Conservation (phyloP, 805 yeast species). For the Grigorovia humatica region DNA sequence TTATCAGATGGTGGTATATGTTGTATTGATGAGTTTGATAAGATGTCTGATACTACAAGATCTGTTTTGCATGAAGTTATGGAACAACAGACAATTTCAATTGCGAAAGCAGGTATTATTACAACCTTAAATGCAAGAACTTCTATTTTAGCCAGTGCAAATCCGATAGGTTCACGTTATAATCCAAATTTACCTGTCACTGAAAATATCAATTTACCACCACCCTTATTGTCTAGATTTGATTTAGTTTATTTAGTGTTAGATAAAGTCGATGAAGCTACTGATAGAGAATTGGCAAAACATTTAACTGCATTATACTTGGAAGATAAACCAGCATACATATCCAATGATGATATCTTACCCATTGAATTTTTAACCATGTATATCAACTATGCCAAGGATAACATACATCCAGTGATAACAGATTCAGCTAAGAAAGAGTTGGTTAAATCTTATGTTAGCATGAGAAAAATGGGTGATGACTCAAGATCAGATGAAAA, state of each 20-base stretch:
- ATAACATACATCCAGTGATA: constrained; percentile 67
- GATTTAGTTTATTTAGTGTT: constrained; percentile 87
- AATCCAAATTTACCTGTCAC: constrained; percentile 94
- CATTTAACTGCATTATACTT: constrained; percentile 88
- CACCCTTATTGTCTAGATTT: constrained; percentile 88
- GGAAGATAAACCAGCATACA: constrained; percentile 76
- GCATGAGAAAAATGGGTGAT: constrained; percentile 89
- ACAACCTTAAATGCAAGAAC: constrained; percentile 95
- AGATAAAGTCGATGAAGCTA: constrained; percentile 81
- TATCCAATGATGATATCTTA: constrained; percentile 53
- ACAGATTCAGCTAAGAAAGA: constrained; percentile 74
- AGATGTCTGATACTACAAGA: constrained; percentile 89
- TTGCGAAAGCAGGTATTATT: constrained; percentile 97
- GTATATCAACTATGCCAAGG: constrained; percentile 92
- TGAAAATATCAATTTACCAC: constrained; percentile 90
- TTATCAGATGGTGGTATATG: constrained; percentile 97
- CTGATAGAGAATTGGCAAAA: constrained; percentile 77
- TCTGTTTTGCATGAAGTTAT: constrained; percentile 96
- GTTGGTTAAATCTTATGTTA: constrained; percentile 80
- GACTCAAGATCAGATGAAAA: constrained; percentile 77
- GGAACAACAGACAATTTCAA: constrained; percentile 98
- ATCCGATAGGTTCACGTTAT: constrained; percentile 91
- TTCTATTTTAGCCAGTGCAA: constrained; percentile 90
- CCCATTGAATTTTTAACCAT: constrained; percentile 82
- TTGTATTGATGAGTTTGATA: constrained; percentile 97